phyloP scores from a whole-genome alignment of 2,329 filamentous ascomycete species.

The Pochonia chlamydosporia region DNA sequence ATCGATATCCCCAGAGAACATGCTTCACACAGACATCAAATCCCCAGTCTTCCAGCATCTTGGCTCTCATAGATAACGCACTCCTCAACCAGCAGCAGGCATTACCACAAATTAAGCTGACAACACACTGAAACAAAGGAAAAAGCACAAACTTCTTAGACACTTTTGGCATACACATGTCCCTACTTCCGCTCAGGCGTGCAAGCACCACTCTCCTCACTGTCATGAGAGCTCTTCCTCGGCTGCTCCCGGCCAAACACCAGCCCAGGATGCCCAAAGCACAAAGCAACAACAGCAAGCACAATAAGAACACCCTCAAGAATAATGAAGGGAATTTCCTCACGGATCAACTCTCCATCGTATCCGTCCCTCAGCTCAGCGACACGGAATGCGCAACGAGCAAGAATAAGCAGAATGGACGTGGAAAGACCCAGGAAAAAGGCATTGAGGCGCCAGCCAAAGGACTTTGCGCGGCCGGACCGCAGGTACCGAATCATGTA shows the following conservation, averaged over 20 bases:
- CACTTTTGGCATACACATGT: not conserved
- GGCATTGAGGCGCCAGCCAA: constrained; percentile 23
- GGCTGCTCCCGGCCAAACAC: constrained; percentile 24
- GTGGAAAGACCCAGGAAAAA: constrained; percentile 50
- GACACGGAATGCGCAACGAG: constrained; percentile 58
- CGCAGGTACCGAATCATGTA: constrained; percentile 41
- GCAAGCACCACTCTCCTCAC: constrained; percentile 19
- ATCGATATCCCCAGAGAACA: no score
- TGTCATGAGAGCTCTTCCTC: constrained; percentile 14
- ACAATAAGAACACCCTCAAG: constrained; percentile 42
- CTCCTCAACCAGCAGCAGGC: no score
- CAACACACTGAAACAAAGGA: not conserved
- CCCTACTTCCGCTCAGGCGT: not conserved
- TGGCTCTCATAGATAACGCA: no score
- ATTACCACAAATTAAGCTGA: no score
- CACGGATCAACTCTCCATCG: constrained; percentile 44
- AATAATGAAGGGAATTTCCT: constrained; percentile 46
- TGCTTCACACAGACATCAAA: no score
- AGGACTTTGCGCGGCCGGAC: constrained; percentile 17
- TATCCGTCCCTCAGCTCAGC: constrained; percentile 62
- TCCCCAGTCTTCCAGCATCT: no score
- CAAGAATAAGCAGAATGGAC: constrained; percentile 54
- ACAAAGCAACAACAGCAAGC: constrained; percentile 30
- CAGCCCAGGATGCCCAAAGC: constrained; percentile 36
- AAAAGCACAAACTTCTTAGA: not conserved